Evolutionary conservation across 345 rosid species (phyloP).

Genomic region (Durio zibethinus): DNA sequence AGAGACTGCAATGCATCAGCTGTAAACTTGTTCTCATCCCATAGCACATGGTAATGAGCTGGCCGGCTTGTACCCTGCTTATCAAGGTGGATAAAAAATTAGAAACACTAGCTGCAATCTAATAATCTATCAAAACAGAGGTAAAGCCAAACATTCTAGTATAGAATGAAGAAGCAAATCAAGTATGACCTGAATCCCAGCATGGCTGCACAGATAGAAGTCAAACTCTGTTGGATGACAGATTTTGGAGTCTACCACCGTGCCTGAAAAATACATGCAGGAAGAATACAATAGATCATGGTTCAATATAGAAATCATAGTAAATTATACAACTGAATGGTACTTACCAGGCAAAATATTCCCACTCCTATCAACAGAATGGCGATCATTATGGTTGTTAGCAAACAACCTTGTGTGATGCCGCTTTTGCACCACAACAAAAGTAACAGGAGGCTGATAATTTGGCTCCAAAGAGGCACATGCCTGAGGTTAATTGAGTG

Average conservation of each 20-base stretch:
- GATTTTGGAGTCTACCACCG: conserved; percentile 96
- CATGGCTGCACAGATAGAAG: conserved; percentile 96
- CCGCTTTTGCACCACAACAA: conserved; percentile 98
- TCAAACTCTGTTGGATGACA: conserved; percentile 98
- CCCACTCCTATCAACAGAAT: conserved; percentile 83
- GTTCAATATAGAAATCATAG: neutral
- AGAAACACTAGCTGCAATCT: neutral
- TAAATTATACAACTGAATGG: neutral
- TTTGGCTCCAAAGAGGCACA: conserved; percentile 95
- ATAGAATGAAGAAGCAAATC: neutral
- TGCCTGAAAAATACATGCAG: conserved; percentile 42
- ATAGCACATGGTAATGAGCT: conserved; percentile 94
- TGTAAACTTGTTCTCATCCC: conserved; percentile 97
- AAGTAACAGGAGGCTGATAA: conserved; percentile 98
- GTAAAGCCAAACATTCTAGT: neutral
- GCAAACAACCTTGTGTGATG: conserved; percentile 98
- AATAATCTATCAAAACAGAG: neutral
- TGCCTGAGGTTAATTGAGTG: conserved; percentile 45
- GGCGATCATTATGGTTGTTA: conserved; percentile 64
- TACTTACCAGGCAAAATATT: conserved; percentile 81
- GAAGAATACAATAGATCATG: neutral
- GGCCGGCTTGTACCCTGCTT: conserved; percentile 94
- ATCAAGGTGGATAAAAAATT: neutral
- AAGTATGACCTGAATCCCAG: conserved; percentile 78
- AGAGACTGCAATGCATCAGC: conserved; percentile 93